Conservation (phyloP, 495 filamentous ascomycete species). For the Entonaema liquescens region DNA sequence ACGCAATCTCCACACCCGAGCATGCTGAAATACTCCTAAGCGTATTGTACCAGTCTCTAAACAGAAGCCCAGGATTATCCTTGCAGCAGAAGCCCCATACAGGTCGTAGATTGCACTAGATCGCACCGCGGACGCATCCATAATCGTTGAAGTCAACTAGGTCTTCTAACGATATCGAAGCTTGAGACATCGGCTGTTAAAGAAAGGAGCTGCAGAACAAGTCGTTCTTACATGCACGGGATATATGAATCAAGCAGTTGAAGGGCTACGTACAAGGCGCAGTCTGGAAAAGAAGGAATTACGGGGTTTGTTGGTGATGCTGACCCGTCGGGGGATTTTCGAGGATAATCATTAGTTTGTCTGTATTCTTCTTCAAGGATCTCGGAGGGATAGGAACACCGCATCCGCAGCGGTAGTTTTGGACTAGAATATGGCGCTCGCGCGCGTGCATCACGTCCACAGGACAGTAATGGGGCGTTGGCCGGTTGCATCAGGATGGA, state of each 20-base stretch:
- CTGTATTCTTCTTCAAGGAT: neutral
- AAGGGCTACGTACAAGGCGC: neutral
- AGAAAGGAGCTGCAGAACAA: neutral
- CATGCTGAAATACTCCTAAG: constrained; percentile 51
- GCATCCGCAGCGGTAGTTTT: neutral
- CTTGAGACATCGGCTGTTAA: neutral
- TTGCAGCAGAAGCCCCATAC: neutral
- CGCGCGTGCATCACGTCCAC: neutral
- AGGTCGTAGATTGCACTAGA: neutral
- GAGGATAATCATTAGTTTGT: constrained; percentile 1
- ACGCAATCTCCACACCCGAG: constrained; percentile 43
- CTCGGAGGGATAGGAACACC: neutral
- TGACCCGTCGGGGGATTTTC: neutral
- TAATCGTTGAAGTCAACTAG: neutral
- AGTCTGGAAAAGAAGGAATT: constrained; percentile 1
- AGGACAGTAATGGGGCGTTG: constrained; percentile 25
- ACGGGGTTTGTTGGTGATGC: neutral
- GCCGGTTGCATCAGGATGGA: constrained; percentile 28
- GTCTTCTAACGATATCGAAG: neutral
- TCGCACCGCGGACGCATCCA: neutral
- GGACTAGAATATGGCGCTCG: constrained; percentile 21
- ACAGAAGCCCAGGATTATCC: constrained; percentile 8
- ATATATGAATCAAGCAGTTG: neutral
- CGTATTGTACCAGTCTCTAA: constrained; percentile 49
- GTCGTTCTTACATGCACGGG: neutral